Evolutionary conservation across 2,329 filamentous ascomycete species (phyloP).

Genomic region (Aspergillus phoenicis): DNA sequence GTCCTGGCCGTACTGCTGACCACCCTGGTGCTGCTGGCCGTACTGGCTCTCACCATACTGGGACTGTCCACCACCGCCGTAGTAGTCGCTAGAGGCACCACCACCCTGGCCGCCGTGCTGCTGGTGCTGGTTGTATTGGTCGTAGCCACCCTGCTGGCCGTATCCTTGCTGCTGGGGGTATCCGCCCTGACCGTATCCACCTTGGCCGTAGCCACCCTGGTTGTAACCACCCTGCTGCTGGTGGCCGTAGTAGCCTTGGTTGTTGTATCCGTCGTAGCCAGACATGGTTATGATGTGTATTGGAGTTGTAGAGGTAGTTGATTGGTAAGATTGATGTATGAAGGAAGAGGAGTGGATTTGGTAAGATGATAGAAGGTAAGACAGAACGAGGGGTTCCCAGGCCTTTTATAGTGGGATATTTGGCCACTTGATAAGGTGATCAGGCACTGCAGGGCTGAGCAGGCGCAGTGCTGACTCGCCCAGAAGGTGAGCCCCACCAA

Average conservation of each 20-base stretch:
- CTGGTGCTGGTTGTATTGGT: constrained; percentile 17
- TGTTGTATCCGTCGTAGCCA: constrained; percentile 33
- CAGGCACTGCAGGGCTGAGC: constrained; percentile 21
- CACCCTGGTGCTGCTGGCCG: constrained; percentile 26
- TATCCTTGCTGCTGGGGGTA: constrained; percentile 28
- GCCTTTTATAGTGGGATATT: constrained; percentile 20
- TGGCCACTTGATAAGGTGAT: constrained; percentile 21
- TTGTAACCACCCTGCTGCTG: constrained; percentile 28
- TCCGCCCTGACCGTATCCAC: constrained; percentile 26
- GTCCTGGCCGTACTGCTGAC: constrained; percentile 19
- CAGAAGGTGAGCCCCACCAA: constrained; percentile 12
- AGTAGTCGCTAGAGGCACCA: constrained; percentile 21
- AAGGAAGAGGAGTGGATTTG: background rate
- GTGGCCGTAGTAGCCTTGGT: constrained; percentile 19
- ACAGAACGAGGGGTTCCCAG: constrained; percentile 5
- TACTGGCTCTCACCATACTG: constrained; percentile 23
- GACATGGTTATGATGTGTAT: constrained; percentile 21
- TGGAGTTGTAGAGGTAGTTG: background rate
- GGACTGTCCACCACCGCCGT: constrained; percentile 21
- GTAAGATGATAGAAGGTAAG: constrained; percentile 8
- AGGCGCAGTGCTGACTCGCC: constrained; percentile 7
- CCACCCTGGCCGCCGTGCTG: constrained; percentile 16
- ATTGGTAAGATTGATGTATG: background rate
- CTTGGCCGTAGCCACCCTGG: constrained; percentile 22
- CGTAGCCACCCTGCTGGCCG: constrained; percentile 25